Conservation (phyloP, 2,329 filamentous ascomycete genomes). For the Ophiostoma sp. region DNA sequence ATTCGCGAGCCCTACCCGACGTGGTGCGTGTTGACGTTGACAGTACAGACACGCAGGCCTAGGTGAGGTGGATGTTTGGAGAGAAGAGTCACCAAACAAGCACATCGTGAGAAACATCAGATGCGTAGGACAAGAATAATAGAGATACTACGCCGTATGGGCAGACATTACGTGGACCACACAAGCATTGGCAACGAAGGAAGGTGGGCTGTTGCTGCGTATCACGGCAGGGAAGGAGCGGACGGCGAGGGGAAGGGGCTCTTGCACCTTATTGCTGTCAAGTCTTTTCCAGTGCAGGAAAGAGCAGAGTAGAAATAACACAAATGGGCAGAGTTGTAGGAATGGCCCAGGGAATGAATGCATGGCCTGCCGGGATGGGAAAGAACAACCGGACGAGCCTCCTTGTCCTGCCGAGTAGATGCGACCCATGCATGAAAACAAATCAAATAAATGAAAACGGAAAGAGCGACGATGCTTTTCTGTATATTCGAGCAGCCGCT, state of each 20-base stretch:
- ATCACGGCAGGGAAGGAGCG: constrained; percentile 6
- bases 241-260: constrained; percentile 14
- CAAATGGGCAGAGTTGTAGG: neutral
- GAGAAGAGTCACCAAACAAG: neutral
- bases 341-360: neutral
- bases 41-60: neutral
- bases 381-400: constrained; percentile 14
- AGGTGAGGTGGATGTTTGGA: neutral
- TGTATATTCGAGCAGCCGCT: neutral
- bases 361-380: constrained; percentile 15
- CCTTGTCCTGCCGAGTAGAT: constrained; percentile 7
- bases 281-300: constrained; percentile 1
- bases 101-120: constrained; percentile 8
- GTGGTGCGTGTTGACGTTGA: neutral
- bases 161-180: neutral
- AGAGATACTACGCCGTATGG: neutral
- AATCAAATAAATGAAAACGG: neutral
- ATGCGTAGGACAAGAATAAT: neutral
- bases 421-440: constrained; percentile 9
- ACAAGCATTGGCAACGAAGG: constrained; percentile 2
- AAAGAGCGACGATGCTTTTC: neutral
- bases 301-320: neutral
- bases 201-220: constrained; percentile 9
- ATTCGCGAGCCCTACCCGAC: neutral
- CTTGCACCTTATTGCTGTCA: constrained; percentile 13